Conservation (phyloP, 352 stramenopile genomes). For the Phytophthora kernoviae region DNA sequence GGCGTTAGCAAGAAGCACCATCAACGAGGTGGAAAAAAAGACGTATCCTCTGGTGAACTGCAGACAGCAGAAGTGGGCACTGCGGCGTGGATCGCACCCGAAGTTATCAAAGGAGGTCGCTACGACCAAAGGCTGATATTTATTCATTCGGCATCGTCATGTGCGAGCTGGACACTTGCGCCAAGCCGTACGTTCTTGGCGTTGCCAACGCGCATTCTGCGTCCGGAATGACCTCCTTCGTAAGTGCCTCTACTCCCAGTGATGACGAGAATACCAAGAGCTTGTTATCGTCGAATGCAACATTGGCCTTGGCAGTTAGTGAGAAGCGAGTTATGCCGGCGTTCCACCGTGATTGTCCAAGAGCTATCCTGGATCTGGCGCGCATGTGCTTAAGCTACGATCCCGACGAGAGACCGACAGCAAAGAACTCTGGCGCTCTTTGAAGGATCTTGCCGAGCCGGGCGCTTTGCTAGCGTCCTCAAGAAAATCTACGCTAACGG, state of each 20-base stretch:
- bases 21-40: slow-evolving; percentile 11
- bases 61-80: slow-evolving; percentile 60
- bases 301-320: slow-evolving; percentile 46
- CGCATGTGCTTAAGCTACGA: slow-evolving; percentile 51
- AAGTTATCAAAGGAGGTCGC: slow-evolving; percentile 51
- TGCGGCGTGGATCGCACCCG: slow-evolving; percentile 57
- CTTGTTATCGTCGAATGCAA: slow-evolving; percentile 41
- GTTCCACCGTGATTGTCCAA: slow-evolving; percentile 45
- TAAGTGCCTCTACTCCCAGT: slow-evolving; percentile 8
- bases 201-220: slow-evolving; percentile 22
- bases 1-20: slow-evolving; percentile 48
- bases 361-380: slow-evolving; percentile 34
- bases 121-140: slow-evolving; percentile 59
- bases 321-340: slow-evolving; percentile 41
- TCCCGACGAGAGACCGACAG: slow-evolving; percentile 48
- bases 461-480: slow-evolving; percentile 25
- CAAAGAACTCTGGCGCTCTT: slow-evolving; percentile 45
- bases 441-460: slow-evolving; percentile 21
- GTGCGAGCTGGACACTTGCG: slow-evolving; percentile 55
- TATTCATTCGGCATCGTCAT: slow-evolving; percentile 66
- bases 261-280: slow-evolving; percentile 21
- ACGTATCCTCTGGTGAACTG: slow-evolving; percentile 21
- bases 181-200: slow-evolving; percentile 43
- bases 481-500: slow-evolving; percentile 25
- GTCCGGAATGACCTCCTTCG: slow-evolving; percentile 35